These are phyloP conservation scores for Aspergillus bombycis DNA, from an alignment of 2,329 filamentous ascomycete species.

Conservation along the genomic window DNA sequence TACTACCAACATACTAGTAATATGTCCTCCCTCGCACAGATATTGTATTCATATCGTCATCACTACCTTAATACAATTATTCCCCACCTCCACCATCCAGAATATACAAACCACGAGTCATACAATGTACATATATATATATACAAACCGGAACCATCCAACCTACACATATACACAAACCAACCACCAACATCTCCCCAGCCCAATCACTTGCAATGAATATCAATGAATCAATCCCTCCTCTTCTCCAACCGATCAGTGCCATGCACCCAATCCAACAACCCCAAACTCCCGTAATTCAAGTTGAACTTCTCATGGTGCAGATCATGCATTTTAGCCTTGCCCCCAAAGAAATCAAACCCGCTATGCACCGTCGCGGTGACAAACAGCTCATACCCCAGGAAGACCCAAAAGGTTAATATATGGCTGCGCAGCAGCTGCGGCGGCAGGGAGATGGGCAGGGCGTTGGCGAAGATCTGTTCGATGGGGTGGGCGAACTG, in stretches of 20 bases:
- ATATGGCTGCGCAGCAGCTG: conserved; percentile 53
- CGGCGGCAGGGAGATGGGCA: conserved; percentile 57
- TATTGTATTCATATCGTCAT: neutral
- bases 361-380: conserved; percentile 61
- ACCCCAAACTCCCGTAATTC: conserved; percentile 57
- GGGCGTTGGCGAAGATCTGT: conserved; percentile 57
- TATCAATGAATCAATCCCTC: neutral
- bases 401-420: conserved; percentile 56
- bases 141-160: neutral
- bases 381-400: conserved; percentile 54
- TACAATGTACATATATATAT: neutral
- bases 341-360: conserved; percentile 55
- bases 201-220: neutral
- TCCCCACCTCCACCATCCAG: neutral
- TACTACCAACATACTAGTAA: neutral
- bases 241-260: conserved; percentile 38
- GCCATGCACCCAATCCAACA: conserved; percentile 60
- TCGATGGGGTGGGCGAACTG: conserved; percentile 63
- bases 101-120: neutral
- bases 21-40: neutral
- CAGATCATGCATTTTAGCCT: conserved; percentile 57
- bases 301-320: conserved; percentile 62
- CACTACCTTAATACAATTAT: neutral
- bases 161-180: too few species aligned
- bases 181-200: neutral